Percentiles rank a stretch among this genome's conserved stretches.
Evolutionary conservation across 495 filamentous ascomycete species (phyloP).

Genomic region (Aspergillus baeticus): DNA sequence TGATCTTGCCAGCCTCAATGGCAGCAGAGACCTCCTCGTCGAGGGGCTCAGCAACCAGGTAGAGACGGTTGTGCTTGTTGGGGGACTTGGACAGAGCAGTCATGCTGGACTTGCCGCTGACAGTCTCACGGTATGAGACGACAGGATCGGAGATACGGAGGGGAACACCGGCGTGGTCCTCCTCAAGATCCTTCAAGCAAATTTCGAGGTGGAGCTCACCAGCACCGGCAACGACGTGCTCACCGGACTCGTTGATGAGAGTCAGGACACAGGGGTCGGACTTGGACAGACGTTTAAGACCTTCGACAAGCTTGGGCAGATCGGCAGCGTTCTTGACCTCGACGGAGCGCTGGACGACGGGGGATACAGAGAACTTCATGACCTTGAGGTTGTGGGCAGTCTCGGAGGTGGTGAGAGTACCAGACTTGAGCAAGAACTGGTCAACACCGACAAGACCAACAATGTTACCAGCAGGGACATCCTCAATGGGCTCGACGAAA

Average conservation of each 20-base stretch:
- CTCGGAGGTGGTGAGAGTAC: constrained; percentile 95
- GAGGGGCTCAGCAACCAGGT: constrained; percentile 86
- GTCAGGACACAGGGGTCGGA: constrained; percentile 98
- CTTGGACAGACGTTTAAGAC: constrained; percentile 99
- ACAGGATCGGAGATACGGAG: constrained; percentile 96
- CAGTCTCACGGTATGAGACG: constrained; percentile 96
- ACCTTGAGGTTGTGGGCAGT: constrained; percentile 99
- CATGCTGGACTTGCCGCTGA: constrained; percentile 76
- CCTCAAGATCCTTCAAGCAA: constrained; percentile 99
- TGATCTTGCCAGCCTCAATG: constrained; percentile 91
- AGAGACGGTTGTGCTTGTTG: constrained; percentile 99
- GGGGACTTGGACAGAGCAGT: constrained; percentile 98
- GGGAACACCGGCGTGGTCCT: constrained; percentile 98
- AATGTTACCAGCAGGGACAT: constrained; percentile 99
- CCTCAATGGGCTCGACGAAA: constrained; percentile 98
- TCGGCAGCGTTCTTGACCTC: constrained; percentile 99
- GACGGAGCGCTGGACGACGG: constrained; percentile 97
- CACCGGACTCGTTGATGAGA: constrained; percentile 82
- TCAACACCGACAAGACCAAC: constrained; percentile 98
- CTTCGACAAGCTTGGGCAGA: constrained; percentile 99
- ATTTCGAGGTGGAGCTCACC: constrained; percentile 99
- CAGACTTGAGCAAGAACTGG: constrained; percentile 99
- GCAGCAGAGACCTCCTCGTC: constrained; percentile 85
- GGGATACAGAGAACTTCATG: constrained; percentile 99
- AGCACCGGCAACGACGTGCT: constrained; percentile 98